Base-by-base conservation (phyloP, 2,329 filamentous ascomycete species). In the Xylariaceae sp. region DNA sequence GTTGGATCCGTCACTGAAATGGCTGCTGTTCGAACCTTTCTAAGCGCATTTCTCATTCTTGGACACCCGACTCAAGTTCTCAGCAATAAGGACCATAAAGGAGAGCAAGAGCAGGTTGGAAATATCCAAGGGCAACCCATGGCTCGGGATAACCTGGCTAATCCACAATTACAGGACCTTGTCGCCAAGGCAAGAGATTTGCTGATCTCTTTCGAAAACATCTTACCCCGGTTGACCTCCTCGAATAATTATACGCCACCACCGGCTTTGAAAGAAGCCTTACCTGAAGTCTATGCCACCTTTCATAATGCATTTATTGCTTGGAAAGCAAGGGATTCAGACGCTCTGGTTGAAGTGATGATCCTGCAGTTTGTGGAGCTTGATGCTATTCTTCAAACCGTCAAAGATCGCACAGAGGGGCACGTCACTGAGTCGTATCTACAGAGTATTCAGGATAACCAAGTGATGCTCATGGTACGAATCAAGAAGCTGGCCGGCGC, bases 331-430 rank as follows among this genome's bases (percentile, higher is more conserved):
- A 83, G 89, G 55, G 90, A 93, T 70, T 90, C 88, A 0, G 86
- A 86, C 56, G 86, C 89, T 0, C 77, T 94, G 3, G 85, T 93
- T 55, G 88, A 92, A 67, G 87, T 90, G 57, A 92, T 94, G 89
- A 80, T 93, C n/a, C 82, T 90, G 68, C 89, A 91, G 64, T 92
- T 93, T 72, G 88, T 92, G 15, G 89, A 92, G 70, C 81, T 94
- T 1, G 90, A 94, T 68, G 87, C 87, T 42, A 93, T 93, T 52
- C 89, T 89, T 80, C 88, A 92, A 70, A 89, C 88, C 2, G 88
- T 94, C 71, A 92, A 91, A 72, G 86, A 91, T 67, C 86, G 87
- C 55, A 89, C 85, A 0, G 86, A 89, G 52, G 85, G 88, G 45
- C 84, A 86, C 13, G 89, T 91, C 2, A 84, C 88, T 0, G 84